Evolutionary conservation across 2,329 filamentous ascomycete species (phyloP), one percentile per base, ranked within the genome.

Genomic region (Cryphonectria nitschkei): DNA sequence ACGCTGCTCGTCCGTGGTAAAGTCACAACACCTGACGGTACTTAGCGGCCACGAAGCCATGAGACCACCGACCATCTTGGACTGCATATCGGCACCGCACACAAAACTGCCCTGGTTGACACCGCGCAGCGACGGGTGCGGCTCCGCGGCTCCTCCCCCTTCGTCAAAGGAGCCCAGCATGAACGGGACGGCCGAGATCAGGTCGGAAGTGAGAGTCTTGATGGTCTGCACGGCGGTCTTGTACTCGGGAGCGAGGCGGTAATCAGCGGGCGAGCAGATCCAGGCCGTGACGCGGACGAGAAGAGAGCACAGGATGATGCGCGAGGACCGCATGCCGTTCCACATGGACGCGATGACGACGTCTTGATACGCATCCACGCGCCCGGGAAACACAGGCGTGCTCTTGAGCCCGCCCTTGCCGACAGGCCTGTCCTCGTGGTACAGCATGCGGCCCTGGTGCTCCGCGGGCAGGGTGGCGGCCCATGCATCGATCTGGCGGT

Each of bases 221-320:
- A 84, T 88, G 1, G 82, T 82, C 41, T 84, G 79, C 22, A 85
- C 83, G 4, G 86, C 85, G 0, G 84, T 84, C 19, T 86, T 86
- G 73, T 90, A 90, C 76, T 90, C 87, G 16, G 87, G 84, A 3
- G 88, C 90, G 0, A 87, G 89, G 58, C 88, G 83, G 75, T 90
- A 90, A 77, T 91, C 88, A 6, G 87, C 83, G 0, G 89, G 88
- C 9, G 84, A 82, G 77, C 86, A 88, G 41, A 87, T 81, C 88
- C 88, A 90, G 1, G 89, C 88, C 5, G 85, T 84, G 74, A 87
- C 89, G 6, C 89, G 85, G 16, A 90, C 85, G 50, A 87, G 83
- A 11, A 88, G 79, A 19, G 86, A 85, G 6, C 85, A 83, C 32
- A 90, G 81, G 67, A 88, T 84, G 43, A 90, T 80, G 2, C 89